phyloP scores from a whole-genome alignment of 805 yeast species.

The Candida hungchunana region DNA sequence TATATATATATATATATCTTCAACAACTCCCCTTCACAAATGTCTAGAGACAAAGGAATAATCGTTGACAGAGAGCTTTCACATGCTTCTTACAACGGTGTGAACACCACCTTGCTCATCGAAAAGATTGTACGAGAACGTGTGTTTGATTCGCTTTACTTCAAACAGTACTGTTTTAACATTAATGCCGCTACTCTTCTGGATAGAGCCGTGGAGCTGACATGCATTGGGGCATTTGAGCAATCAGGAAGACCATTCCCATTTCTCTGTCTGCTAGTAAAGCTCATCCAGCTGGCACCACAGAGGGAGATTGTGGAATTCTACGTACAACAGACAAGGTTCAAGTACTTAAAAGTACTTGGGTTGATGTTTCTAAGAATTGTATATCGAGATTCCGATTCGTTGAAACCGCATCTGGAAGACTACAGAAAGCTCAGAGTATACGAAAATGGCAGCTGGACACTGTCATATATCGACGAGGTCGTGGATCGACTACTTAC shows the following conservation, averaged over 20 bases:
- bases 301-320: constrained; percentile 48
- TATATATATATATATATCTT: background rate
- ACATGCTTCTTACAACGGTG: constrained; percentile 32
- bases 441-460: constrained; percentile 36
- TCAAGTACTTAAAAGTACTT: constrained; percentile 73
- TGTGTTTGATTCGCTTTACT: constrained; percentile 51
- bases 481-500: constrained; percentile 58
- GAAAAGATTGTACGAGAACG: constrained; percentile 57
- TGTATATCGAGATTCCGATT: constrained; percentile 17
- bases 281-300: constrained; percentile 77
- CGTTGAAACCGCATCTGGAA: constrained; percentile 49
- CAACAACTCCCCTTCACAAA: background rate
- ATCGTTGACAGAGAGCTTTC: constrained; percentile 21
- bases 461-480: constrained; percentile 63
- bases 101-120: constrained; percentile 45
- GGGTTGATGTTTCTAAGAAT: constrained; percentile 61
- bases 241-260: constrained; percentile 58
- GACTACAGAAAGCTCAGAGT: constrained; percentile 69
- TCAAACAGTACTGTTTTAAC: constrained; percentile 52
- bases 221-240: constrained; percentile 56
- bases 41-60: constrained; percentile 7
- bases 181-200: constrained; percentile 45
- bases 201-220: constrained; percentile 42
- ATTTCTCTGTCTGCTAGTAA: constrained; percentile 71
- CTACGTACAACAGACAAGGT: constrained; percentile 56